These are phyloP conservation scores for Botrytis porri DNA, from an alignment of 2,329 filamentous ascomycete species.

Conservation along the genomic window DNA sequence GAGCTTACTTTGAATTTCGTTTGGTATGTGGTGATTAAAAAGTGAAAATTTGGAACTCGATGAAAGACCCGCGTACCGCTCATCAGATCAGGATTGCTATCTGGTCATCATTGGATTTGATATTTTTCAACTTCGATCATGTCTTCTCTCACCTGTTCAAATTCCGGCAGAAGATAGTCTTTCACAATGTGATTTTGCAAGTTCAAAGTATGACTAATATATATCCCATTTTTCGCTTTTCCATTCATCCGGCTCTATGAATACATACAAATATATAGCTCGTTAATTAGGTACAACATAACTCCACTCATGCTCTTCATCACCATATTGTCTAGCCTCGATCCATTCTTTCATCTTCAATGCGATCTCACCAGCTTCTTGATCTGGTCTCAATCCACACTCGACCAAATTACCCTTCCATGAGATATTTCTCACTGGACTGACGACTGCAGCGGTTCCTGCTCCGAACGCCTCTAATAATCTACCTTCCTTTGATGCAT, in stretches of 20 bases:
- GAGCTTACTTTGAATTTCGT: neutral
- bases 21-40: neutral
- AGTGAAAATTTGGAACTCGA: neutral
- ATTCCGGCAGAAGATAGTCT: neutral
- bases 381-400: conserved; percentile 74
- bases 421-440: conserved; percentile 82
- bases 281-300: conserved; percentile 42
- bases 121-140: neutral
- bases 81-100: neutral
- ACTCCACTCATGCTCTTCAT: conserved; percentile 91
- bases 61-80: neutral
- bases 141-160: neutral
- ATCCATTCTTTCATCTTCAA: conserved; percentile 94
- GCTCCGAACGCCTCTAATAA: conserved; percentile 91
- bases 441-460: conserved; percentile 91
- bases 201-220: neutral
- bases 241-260: conserved; percentile 4
- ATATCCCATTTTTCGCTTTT: neutral
- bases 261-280: neutral
- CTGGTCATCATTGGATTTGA: neutral
- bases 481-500: conserved; percentile 79
- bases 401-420: conserved; percentile 81
- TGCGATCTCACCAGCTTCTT: conserved; percentile 87
- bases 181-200: neutral
- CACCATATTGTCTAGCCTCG: conserved; percentile 90